Base-by-base conservation (phyloP, 768 basidiomycete species). In the Trametes villosa region DNA sequence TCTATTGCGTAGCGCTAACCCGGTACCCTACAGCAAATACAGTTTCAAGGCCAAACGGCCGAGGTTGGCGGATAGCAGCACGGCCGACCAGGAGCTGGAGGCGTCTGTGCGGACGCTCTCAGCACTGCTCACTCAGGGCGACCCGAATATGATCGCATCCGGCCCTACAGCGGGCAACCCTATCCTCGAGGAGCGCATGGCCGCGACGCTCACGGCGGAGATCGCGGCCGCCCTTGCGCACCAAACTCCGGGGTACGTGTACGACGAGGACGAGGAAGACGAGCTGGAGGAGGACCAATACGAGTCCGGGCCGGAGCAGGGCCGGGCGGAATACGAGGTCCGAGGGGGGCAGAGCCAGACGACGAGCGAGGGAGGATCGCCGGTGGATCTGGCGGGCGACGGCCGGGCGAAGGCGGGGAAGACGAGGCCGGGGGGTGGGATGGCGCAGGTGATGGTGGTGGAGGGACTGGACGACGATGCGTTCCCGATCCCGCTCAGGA, bases 201-300 rank as follows among this genome's bases (percentile, higher is more conserved):
- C 66, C 12, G 63, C 87, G n/a, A 88, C 83, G 60, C 88, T 92
- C 64, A 90, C 88, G 58, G 88, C 86, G 6, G 90, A 89, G 70
- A 87, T 92, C 61, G 90, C 89, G 9, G 89, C 89, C 26, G 88
- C 88, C 0, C 86, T 93, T 63, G 91, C 88, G 4, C 86, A 91
- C 65, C 52, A 58, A 24, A 33, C n/a, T 11, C 45, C 45, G 24
- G 47, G 52, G 27, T 18, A 34, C 40, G 45, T 62, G 45, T 62
- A 86, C 18, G 86, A 74, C 24, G 76, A 79, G 7, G 86, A 86
- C 17, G 86, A 75, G 17, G 77, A 80, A 7, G 72, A 68, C 17
- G 65, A 64, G 31, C 53, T 50, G 36, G 85, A 84, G 24, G 86
- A 86, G 13, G 86, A 75, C 18, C 75, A 77, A 9, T 73, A 68